Percentiles rank a stretch among this genome's conserved stretches.
These are phyloP conservation scores for Aspergillus unguis DNA, from an alignment of 2,329 filamentous ascomycete species.

Conservation along the genomic window DNA sequence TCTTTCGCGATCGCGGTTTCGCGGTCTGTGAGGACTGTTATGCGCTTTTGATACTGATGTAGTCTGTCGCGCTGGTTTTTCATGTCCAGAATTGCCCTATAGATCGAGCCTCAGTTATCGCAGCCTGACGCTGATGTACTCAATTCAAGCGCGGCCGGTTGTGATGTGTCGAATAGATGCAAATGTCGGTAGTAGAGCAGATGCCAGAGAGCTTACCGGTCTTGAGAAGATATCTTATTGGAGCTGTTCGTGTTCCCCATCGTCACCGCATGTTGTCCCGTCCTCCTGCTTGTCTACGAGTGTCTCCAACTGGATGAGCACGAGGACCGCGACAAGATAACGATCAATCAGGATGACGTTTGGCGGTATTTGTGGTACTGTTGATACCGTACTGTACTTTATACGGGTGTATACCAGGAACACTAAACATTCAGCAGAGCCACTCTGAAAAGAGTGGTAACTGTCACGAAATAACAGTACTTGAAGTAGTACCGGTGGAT, in stretches of 20 bases:
- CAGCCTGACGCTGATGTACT: too few relatives aligned
- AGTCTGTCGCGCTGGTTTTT: conserved; percentile 97
- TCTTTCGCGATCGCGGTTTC: conserved; percentile 83
- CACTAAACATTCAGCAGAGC: background rate
- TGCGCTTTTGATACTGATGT: conserved; percentile 90
- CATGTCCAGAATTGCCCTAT: conserved; percentile 91
- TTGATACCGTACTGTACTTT: background rate
- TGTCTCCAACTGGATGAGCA: background rate
- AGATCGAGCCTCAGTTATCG: too few relatives aligned
- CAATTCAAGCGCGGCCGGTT: too few relatives aligned
- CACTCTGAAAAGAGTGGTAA: background rate
- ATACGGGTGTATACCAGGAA: background rate
- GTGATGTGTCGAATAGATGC: too few relatives aligned
- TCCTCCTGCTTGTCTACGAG: conserved; percentile 1
- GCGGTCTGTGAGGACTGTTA: conserved; percentile 77
- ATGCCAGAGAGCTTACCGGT: conserved; percentile 62
- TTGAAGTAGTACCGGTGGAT: conserved; percentile 12
- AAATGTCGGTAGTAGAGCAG: too few relatives aligned
- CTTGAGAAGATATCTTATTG: conserved; percentile 71
- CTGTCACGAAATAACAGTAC: background rate
- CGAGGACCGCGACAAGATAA: conserved; percentile 4
- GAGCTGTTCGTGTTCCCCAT: conserved; percentile 66
- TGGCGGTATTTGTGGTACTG: background rate
- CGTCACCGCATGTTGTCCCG: conserved; percentile 28
- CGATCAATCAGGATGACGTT: conserved; percentile 4